Percentiles rank a stretch among this genome's conserved stretches.
Conservation (phyloP, 2,329 filamentous ascomycete species). For the Chrysoporthe puriensis region DNA sequence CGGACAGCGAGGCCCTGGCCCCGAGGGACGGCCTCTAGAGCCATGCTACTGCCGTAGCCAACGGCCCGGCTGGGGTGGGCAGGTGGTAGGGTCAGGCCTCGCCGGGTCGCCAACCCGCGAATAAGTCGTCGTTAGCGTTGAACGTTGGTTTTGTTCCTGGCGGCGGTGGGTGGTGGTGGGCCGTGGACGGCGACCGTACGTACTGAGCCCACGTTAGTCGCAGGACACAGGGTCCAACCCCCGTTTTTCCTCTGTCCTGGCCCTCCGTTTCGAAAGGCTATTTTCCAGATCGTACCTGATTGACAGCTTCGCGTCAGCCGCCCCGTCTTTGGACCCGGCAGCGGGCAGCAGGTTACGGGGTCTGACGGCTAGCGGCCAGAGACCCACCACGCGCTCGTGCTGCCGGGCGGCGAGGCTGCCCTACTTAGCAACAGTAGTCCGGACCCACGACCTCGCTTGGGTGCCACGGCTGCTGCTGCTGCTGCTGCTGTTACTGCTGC, state of each 20-base stretch:
- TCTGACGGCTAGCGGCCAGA: constrained; percentile 10
- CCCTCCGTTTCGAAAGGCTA: constrained; percentile 8
- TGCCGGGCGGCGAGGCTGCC: not conserved
- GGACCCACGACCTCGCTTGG: constrained; percentile 21
- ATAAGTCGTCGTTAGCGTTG: not conserved
- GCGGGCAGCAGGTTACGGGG: constrained; percentile 8
- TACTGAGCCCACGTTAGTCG: too few relatives aligned
- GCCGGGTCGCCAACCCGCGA: not conserved
- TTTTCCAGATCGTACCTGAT: constrained; percentile 22
- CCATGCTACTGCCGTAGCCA: constrained; percentile 2
- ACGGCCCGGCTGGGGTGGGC: not conserved
- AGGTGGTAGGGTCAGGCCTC: too few relatives aligned
- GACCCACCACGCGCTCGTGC: not conserved
- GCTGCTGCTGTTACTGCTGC: not conserved
- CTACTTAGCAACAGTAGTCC: not conserved
- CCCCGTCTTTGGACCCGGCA: constrained; percentile 10
- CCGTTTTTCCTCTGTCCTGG: not conserved
- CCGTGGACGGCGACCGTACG: not conserved
- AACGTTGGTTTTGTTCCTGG: not conserved
- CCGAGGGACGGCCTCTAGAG: not conserved
- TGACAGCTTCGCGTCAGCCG: constrained; percentile 10
- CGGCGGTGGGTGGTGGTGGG: too few relatives aligned
- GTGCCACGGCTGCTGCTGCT: not conserved
- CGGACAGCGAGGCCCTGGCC: not conserved
- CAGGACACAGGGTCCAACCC: too few relatives aligned